Evolutionary conservation across 805 yeast genomes (phyloP).

Genomic region (Saccharomycopsis amapae): DNA sequence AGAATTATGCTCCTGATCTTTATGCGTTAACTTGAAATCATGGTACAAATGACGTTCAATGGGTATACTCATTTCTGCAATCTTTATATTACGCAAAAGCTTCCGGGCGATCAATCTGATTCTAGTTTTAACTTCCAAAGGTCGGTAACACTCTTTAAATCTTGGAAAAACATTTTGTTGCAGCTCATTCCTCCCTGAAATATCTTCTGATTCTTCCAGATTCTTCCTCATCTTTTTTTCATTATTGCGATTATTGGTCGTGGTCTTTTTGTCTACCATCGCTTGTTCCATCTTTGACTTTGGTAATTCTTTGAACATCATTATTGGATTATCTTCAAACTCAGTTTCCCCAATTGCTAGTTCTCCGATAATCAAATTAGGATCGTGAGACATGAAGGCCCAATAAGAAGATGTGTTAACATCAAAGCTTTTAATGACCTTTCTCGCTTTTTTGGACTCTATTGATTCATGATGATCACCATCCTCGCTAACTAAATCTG

Average conservation of each 20-base stretch:
- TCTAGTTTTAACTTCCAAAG: constrained; percentile 7
- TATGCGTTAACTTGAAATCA: background rate
- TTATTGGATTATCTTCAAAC: constrained; percentile 15
- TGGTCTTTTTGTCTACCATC: background rate
- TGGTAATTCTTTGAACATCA: constrained; percentile 10
- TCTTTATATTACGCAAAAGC: background rate
- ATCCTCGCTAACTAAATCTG: constrained; percentile 1
- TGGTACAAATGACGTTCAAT: constrained; percentile 21
- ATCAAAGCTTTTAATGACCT: background rate
- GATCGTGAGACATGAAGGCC: constrained; percentile 18
- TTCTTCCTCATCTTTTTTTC: background rate
- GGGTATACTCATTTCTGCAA: constrained; percentile 10
- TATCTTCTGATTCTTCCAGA: background rate
- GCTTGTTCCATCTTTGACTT: constrained; percentile 10
- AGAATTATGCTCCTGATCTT: background rate
- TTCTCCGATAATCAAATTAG: constrained; percentile 10
- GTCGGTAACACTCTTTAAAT: constrained; percentile 15
- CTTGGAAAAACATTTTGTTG: constrained; percentile 6
- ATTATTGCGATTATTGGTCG: background rate
- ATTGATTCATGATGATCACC: constrained; percentile 12
- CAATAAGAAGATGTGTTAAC: constrained; percentile 11
- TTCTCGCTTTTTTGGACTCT: constrained; percentile 17
- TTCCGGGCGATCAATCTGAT: constrained; percentile 9
- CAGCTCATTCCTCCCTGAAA: too few relatives aligned
- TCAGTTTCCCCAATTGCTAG: constrained; percentile 14